A percentile compares a stretch with the other conserved stretches of the same genome.
These are phyloP conservation scores for Geosmithia putterillii DNA, from an alignment of 2,329 filamentous ascomycete species.

Conservation along the genomic window DNA sequence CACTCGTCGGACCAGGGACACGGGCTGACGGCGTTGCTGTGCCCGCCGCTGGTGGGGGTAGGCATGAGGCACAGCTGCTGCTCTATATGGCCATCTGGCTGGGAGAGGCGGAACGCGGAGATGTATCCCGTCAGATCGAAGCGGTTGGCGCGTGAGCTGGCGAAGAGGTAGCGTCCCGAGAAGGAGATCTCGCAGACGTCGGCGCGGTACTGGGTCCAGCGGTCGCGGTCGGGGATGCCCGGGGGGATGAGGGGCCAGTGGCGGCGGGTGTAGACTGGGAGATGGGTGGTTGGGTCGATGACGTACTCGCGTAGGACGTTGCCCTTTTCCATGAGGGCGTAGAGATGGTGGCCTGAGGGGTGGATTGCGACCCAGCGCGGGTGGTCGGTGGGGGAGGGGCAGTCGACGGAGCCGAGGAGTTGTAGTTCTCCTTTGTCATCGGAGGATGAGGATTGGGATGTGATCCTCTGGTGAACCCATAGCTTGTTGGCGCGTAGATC, in stretches of 20 bases:
- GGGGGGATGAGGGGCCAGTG: constrained; percentile 71
- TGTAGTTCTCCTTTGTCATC: constrained; percentile 45
- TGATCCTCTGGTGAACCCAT: constrained; percentile 66
- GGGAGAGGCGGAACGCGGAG: constrained; percentile 61
- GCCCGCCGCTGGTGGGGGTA: constrained; percentile 76
- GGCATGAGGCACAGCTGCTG: constrained; percentile 70
- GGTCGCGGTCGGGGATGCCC: constrained; percentile 40
- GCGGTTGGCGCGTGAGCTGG: constrained; percentile 68
- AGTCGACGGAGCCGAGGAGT: constrained; percentile 60
- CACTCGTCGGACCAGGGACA: constrained; percentile 80
- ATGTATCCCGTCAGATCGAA: constrained; percentile 72
- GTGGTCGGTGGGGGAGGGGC: constrained; percentile 61
- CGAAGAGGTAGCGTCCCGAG: constrained; percentile 67
- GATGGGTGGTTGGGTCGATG: constrained; percentile 59
- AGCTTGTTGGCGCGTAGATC: constrained; percentile 69
- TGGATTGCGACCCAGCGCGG: constrained; percentile 84
- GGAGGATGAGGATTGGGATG: constrained; percentile 22
- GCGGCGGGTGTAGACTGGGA: constrained; percentile 68
- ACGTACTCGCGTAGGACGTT: constrained; percentile 75
- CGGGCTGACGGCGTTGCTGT: constrained; percentile 78
- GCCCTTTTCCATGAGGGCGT: constrained; percentile 81
- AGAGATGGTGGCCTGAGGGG: constrained; percentile 64
- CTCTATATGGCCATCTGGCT: constrained; percentile 55
- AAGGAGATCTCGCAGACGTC: constrained; percentile 68
- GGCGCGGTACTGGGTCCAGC: constrained; percentile 60